A percentile compares a stretch with the other conserved stretches of the same genome.
These are phyloP conservation scores for Pichia californica DNA, from an alignment of 805 yeast genomes.

Conservation along the genomic window DNA sequence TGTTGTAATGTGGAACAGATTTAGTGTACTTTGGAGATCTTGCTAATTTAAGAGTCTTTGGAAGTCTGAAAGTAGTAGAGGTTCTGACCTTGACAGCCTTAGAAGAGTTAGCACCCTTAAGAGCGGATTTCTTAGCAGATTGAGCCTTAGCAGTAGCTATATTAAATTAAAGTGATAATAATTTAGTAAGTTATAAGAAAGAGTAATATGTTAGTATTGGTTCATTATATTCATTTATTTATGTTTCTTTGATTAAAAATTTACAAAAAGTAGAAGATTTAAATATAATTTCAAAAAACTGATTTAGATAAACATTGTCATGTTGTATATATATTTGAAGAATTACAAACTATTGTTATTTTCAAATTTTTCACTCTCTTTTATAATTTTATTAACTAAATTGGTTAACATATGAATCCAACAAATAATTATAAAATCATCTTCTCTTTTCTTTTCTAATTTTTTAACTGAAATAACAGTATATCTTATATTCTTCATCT, in stretches of 20 bases:
- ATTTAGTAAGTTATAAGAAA: neutral
- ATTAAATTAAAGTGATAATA: conserved; percentile 5
- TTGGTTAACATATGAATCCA: too few relatives aligned
- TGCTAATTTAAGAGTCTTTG: conserved; percentile 92
- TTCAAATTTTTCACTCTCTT: neutral
- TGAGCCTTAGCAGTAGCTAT: conserved; percentile 70
- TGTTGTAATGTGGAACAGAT: conserved; percentile 95
- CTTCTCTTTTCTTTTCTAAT: neutral
- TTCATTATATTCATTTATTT: too few relatives aligned
- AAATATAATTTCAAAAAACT: too few relatives aligned
- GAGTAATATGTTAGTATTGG: neutral
- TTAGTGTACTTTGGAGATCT: conserved; percentile 95
- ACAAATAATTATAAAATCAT: too few relatives aligned
- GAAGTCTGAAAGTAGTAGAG: conserved; percentile 90
- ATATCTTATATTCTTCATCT: too few relatives aligned
- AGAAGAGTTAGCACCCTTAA: conserved; percentile 91
- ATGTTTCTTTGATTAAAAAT: too few relatives aligned
- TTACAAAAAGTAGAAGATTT: too few relatives aligned
- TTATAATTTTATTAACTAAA: neutral
- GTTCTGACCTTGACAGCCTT: conserved; percentile 93
- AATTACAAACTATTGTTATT: neutral
- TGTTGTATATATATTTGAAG: too few relatives aligned
- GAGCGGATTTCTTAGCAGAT: conserved; percentile 97
- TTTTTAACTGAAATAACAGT: too few relatives aligned
- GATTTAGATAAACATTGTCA: too few relatives aligned